Conservation (phyloP, 192 early-diverging fungal genomes). For the Mortierella alpina region DNA sequence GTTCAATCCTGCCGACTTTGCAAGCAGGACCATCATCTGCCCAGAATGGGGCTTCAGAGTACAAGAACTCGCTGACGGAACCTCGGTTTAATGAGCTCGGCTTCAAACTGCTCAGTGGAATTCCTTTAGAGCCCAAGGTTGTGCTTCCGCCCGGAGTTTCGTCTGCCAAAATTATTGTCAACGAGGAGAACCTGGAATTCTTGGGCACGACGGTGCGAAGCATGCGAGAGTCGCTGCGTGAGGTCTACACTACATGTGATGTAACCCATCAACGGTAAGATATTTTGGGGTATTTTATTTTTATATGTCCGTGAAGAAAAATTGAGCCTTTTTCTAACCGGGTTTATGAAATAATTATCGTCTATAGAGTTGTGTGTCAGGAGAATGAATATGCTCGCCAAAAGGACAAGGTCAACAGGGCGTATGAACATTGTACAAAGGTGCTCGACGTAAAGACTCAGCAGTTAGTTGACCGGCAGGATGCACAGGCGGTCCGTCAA, state of each 20-base stretch:
- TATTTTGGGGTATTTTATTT: neutral
- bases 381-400: slow-evolving; percentile 58
- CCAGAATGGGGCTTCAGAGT: neutral
- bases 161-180: slow-evolving; percentile 57
- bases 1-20: neutral
- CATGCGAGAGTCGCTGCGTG: slow-evolving; percentile 48
- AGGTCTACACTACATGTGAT: slow-evolving; percentile 44
- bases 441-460: slow-evolving; percentile 55
- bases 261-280: slow-evolving; percentile 38
- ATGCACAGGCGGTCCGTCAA: slow-evolving; percentile 56
- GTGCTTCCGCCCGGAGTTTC: slow-evolving; percentile 56
- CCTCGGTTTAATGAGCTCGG: slow-evolving; percentile 55
- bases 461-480: slow-evolving; percentile 55
- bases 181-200: slow-evolving; percentile 57
- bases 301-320: neutral
- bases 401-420: slow-evolving; percentile 51
- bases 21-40: neutral
- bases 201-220: slow-evolving; percentile 48
- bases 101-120: slow-evolving; percentile 35
- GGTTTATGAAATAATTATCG: no score
- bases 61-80: slow-evolving; percentile 39
- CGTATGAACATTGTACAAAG: slow-evolving; percentile 54
- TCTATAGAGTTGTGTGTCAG: slow-evolving; percentile 49
- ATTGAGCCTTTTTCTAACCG: neutral
- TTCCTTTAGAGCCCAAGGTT: slow-evolving; percentile 54